Evolutionary conservation across 2,329 filamentous ascomycete species (phyloP).

Genomic region (Hypoxylon rubiginosum): DNA sequence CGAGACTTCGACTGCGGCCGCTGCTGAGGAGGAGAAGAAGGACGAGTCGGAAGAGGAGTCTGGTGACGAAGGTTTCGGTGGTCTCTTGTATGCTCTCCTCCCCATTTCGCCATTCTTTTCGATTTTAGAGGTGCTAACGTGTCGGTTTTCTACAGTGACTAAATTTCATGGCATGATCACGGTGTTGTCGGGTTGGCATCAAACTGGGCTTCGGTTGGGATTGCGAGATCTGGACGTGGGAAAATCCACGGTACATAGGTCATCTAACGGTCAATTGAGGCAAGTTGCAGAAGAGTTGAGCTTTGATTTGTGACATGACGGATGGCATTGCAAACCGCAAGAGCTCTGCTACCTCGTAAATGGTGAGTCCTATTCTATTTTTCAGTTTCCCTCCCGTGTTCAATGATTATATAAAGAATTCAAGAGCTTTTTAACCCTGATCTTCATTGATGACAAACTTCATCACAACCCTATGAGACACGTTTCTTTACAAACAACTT

Average conservation of each 20-base stretch:
- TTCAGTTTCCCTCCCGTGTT: conserved; percentile 45
- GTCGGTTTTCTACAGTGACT: conserved; percentile 58
- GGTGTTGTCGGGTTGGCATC: conserved; percentile 57
- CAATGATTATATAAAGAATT: conserved; percentile 69
- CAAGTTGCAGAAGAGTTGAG: conserved; percentile 45
- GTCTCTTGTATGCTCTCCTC: conserved; percentile 76
- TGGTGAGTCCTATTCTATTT: conserved; percentile 53
- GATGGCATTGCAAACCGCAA: conserved; percentile 27
- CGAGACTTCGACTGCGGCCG: conserved; percentile 63
- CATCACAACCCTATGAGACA: conserved; percentile 71
- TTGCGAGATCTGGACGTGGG: conserved; percentile 55
- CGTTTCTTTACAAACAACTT: conserved; percentile 27
- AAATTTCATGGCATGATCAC: conserved; percentile 59
- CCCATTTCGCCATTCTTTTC: background rate
- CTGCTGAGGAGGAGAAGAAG: conserved; percentile 71
- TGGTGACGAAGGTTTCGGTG: conserved; percentile 80
- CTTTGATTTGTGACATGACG: conserved; percentile 46
- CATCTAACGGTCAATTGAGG: conserved; percentile 60
- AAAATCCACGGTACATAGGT: conserved; percentile 60
- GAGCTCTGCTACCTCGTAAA: conserved; percentile 7
- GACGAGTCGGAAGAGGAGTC: conserved; percentile 78
- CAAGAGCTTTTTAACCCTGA: conserved; percentile 80
- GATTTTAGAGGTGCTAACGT: conserved; percentile 55
- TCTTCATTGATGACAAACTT: conserved; percentile 68
- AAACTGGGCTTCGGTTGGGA: conserved; percentile 59